Percentiles rank a stretch among this genome's conserved stretches.
These are phyloP conservation scores for Verticillium zaregamsianum DNA, from an alignment of 2,329 filamentous ascomycete species.

Conservation along the genomic window DNA sequence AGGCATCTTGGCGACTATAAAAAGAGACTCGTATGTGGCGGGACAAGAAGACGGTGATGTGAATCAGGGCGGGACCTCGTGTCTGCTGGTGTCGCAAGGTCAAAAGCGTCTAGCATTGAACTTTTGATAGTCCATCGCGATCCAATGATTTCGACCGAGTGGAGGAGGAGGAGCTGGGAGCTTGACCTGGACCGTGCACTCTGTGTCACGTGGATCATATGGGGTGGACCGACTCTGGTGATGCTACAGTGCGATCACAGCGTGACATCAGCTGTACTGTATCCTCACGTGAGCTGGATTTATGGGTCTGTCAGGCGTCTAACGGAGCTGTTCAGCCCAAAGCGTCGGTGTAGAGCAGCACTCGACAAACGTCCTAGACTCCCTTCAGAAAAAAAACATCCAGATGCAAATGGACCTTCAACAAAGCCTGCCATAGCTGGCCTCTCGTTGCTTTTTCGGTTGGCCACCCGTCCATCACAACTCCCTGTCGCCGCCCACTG, in stretches of 20 bases:
- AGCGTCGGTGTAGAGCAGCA: background rate
- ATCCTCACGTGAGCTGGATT: background rate
- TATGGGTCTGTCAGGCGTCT: background rate
- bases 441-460: background rate
- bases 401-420: background rate
- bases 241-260: background rate
- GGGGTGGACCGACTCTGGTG: background rate
- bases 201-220: background rate
- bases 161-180: background rate
- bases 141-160: background rate
- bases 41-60: background rate
- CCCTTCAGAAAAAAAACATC: background rate
- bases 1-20: slow-evolving; percentile 27
- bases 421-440: background rate
- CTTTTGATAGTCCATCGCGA: background rate
- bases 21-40: background rate
- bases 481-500: background rate
- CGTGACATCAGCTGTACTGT: background rate
- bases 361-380: background rate
- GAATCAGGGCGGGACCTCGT: background rate
- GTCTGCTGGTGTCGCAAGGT: background rate
- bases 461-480: background rate
- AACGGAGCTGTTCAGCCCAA: background rate
- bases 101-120: background rate
- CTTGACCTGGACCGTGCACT: background rate